Base-by-base conservation (phyloP, 192 early-diverging fungal genomes). In the Coemansia sp. region DNA sequence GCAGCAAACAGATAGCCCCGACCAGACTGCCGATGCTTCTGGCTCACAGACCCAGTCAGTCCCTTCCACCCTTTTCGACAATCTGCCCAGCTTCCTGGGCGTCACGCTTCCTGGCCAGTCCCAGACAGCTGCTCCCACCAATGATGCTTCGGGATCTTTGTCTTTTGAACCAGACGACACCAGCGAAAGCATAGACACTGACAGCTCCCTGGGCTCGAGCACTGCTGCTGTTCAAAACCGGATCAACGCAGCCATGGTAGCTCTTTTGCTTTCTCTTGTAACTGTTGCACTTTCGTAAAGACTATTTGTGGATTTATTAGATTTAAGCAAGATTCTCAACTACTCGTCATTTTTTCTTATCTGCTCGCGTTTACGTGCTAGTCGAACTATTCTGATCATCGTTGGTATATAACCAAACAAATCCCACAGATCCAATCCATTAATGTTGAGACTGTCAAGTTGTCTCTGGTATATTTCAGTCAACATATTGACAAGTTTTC, bases 1-100 rank as follows among this genome's bases (percentile, higher is more conserved):
- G 45, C 45, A 48, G 20, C 45, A 48, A 48, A 22, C 45, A 25
- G 22, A 11, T 25, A 13, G 6, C 25, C 1, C 45, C 6, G 23
- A 6, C 0, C 23, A 8, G 45, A 22, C 45, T 25, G 45, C 45
- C 22, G 4, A 6, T 44, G 13, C 22, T n/a, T 27, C 52, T 30
- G 29, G 14, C 14, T 19, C 28, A 1, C 28, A 29, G 52, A 20
- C 66, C 8, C 62, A 66, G 50, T 55, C 70, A 10, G 57, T 72
- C 11, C 69, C 69, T 0, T 50, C 69, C 9, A 55, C 69, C 2
- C 45, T 72, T 3, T 72, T 72, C 33, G 55, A 65, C 50, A 33
- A 72, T 22, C 59, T 72, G 41, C 69, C 62, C 0, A 29, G 59
- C 3, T 65, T 72, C 37, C 59, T 72, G 2, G 69, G 69, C 15